These are phyloP conservation scores for Trametes pubescens DNA, from an alignment of 1,284 basidiomycete genomes.

Conservation along the genomic window DNA sequence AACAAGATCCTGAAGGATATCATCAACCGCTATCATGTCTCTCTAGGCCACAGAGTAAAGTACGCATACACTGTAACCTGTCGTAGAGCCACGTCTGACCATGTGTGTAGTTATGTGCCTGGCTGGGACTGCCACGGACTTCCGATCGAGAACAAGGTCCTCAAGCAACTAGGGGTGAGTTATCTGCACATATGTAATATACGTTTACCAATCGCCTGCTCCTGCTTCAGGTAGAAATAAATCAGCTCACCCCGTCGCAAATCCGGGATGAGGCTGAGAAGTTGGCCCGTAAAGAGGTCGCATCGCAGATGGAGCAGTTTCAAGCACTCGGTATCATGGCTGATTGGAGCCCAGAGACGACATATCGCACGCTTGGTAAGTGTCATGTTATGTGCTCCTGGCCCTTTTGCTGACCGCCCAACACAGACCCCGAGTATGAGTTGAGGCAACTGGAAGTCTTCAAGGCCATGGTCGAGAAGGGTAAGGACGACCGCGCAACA, in stretches of 20 bases:
- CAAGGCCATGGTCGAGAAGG: conserved; percentile 87
- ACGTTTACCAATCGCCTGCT: neutral
- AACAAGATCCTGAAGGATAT: conserved; percentile 99
- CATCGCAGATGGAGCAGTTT: conserved; percentile 85
- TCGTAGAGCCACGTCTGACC: neutral
- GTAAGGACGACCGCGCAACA: conserved; percentile 45
- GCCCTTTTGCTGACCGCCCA: conserved; percentile 12
- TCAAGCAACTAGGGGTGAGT: conserved; percentile 77
- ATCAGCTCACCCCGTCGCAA: conserved; percentile 61
- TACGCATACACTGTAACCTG: conserved; percentile 50
- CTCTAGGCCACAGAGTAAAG: conserved; percentile 84
- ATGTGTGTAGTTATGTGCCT: conserved; percentile 77
- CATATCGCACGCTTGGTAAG: conserved; percentile 89
- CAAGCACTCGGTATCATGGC: conserved; percentile 91
- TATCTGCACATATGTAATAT: neutral
- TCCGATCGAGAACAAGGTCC: conserved; percentile 94
- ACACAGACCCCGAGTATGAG: conserved; percentile 85
- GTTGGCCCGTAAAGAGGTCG: conserved; percentile 82
- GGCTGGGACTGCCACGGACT: conserved; percentile 99
- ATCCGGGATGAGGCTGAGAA: conserved; percentile 79
- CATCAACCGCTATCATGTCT: conserved; percentile 90
- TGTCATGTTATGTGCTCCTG: conserved; percentile 16
- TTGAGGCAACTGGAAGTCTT: conserved; percentile 91
- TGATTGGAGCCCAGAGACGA: conserved; percentile 80
- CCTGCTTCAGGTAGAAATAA: conserved; percentile 45